Percentiles rank a stretch among this genome's conserved stretches.
Evolutionary conservation across 257 asterid genomes (phyloP).

Genomic region (Dorcoceras hygrometricum): DNA sequence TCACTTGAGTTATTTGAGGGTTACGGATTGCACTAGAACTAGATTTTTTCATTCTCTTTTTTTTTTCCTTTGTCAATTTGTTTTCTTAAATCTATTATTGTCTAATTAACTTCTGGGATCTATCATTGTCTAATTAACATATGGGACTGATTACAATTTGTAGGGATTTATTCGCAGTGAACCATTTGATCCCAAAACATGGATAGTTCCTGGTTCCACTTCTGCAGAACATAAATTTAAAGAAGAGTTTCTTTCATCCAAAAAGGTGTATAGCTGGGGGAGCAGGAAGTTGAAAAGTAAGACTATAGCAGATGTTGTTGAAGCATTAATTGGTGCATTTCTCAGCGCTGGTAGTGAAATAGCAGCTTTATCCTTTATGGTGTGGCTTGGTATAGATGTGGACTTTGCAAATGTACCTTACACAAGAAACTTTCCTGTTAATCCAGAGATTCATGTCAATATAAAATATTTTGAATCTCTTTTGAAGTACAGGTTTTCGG

Average conservation of each 20-base stretch:
- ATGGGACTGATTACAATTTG: conserved; percentile 4
- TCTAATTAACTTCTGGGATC: background rate
- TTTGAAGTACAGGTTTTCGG: conserved; percentile 32
- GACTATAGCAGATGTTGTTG: conserved; percentile 42
- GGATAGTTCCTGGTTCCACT: conserved; percentile 64
- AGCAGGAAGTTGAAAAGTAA: conserved; percentile 29
- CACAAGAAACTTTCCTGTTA: conserved; percentile 28
- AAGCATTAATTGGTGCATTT: conserved; percentile 49
- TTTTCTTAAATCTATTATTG: background rate
- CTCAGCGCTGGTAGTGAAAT: conserved; percentile 32
- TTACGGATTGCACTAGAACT: background rate
- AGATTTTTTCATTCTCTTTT: too few relatives aligned
- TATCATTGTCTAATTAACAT: background rate
- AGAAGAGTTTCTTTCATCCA: conserved; percentile 34
- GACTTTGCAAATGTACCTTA: conserved; percentile 24
- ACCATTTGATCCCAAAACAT: conserved; percentile 61
- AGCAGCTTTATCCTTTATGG: conserved; percentile 36
- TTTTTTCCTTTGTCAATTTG: background rate
- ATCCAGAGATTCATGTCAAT: conserved; percentile 48
- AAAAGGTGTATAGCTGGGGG: conserved; percentile 35
- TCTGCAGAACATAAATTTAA: conserved; percentile 28
- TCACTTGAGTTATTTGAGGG: background rate
- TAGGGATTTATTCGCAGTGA: conserved; percentile 80
- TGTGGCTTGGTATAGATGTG: conserved; percentile 37
- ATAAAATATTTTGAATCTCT: conserved; percentile 32